phyloP scores from a whole-genome alignment of 352 stramenopile species.

The Globisporangium carolinianum region DNA sequence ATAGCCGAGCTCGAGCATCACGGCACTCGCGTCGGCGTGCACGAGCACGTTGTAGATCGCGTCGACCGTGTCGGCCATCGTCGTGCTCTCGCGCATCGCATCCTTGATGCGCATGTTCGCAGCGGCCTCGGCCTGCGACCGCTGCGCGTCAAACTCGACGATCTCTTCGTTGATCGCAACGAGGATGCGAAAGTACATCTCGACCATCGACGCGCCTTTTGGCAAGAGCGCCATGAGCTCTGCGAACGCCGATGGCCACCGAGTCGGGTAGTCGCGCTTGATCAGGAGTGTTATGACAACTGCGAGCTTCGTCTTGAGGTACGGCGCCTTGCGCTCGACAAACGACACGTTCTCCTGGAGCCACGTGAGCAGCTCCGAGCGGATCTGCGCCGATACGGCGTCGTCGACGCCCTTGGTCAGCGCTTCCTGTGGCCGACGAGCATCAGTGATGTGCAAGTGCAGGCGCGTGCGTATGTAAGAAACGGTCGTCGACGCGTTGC shows the following conservation, averaged over 20 bases:
- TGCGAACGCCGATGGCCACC: conserved; percentile 80
- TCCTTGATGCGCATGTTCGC: conserved; percentile 87
- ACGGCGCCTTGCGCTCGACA: conserved; percentile 56
- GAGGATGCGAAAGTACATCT: conserved; percentile 90
- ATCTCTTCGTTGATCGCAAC: conserved; percentile 89
- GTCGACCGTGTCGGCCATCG: conserved; percentile 74
- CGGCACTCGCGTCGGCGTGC: conserved; percentile 59
- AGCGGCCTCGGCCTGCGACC: conserved; percentile 42
- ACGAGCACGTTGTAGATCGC: conserved; percentile 79
- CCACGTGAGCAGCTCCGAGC: conserved; percentile 52
- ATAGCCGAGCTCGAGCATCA: conserved; percentile 62
- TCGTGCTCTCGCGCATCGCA: conserved; percentile 72
- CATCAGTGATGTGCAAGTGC: background rate
- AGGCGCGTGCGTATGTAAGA: background rate
- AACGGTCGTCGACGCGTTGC: too few species aligned
- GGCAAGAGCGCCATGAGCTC: conserved; percentile 76
- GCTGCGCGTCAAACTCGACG: conserved; percentile 78
- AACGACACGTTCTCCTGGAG: conserved; percentile 51
- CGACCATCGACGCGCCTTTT: conserved; percentile 68
- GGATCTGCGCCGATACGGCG: conserved; percentile 39
- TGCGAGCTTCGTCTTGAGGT: conserved; percentile 82
- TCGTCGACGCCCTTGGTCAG: conserved; percentile 35
- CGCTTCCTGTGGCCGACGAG: conserved; percentile 25
- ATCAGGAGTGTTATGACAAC: conserved; percentile 81
- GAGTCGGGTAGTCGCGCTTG: conserved; percentile 85